Percentiles rank a stretch among this genome's conserved stretches.
phyloP scores from a whole-genome alignment of 75 land plant genomes.

The Isoetes taiwanensis region DNA sequence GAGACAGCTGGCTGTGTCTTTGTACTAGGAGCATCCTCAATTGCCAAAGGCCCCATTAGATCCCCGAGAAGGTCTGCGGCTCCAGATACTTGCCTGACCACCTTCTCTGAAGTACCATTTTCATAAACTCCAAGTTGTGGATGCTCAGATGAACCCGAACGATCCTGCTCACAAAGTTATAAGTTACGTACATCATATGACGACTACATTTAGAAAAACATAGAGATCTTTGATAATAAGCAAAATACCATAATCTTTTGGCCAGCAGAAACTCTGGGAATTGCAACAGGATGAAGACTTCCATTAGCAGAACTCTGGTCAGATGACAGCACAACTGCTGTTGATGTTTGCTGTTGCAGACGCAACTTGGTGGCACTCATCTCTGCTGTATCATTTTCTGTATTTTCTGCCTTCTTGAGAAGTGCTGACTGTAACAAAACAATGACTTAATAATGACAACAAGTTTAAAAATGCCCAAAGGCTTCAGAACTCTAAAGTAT shows the following conservation, averaged over 20 bases:
- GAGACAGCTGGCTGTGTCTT: slow-evolving; percentile 14
- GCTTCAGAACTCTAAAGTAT: no score
- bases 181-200: slow-evolving; percentile 31
- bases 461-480: no score
- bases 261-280: slow-evolving; percentile 8
- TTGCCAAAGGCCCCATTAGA: slow-evolving; percentile 68
- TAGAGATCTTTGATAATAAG: background rate
- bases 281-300: slow-evolving; percentile 16
- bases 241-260: slow-evolving; percentile 2
- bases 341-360: slow-evolving; percentile 79
- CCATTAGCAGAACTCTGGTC: slow-evolving; percentile 72
- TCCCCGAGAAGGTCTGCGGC: slow-evolving; percentile 83
- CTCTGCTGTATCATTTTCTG: slow-evolving; percentile 85
- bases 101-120: slow-evolving; percentile 19
- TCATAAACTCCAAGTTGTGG: slow-evolving; percentile 21
- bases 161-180: slow-evolving; percentile 21
- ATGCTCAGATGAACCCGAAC: background rate
- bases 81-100: slow-evolving; percentile 25
- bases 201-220: no score
- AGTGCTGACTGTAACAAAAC: slow-evolving; percentile 57
- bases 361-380: slow-evolving; percentile 91
- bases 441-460: no score
- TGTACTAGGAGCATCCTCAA: slow-evolving; percentile 73
- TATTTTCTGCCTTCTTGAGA: slow-evolving; percentile 85
- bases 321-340: slow-evolving; percentile 61